phyloP scores from a whole-genome alignment of 2,329 filamentous ascomycete species.

The Fusarium globosum region DNA sequence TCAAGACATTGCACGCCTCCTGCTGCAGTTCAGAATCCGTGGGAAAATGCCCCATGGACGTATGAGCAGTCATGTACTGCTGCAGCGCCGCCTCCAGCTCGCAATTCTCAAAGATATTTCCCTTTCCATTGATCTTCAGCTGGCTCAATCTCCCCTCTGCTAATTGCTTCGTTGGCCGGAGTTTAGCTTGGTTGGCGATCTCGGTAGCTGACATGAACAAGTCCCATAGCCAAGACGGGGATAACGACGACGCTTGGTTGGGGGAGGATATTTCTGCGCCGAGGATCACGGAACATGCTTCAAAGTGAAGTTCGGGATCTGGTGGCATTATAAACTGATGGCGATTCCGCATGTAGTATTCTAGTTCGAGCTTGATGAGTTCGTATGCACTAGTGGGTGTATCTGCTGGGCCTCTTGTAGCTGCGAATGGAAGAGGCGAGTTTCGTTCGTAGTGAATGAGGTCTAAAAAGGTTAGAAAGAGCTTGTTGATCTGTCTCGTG shows the following conservation, averaged over 20 bases:
- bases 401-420: conserved; percentile 34
- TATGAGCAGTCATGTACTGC: conserved; percentile 25
- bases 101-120: conserved; percentile 36
- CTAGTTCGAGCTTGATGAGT: conserved; percentile 31
- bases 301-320: conserved; percentile 31
- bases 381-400: conserved; percentile 38
- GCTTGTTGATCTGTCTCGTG: fast-evolving
- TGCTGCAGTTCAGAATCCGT: conserved; percentile 34
- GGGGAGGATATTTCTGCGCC: conserved; percentile 28
- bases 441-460: conserved; percentile 39
- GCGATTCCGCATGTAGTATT: conserved; percentile 32
- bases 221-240: conserved; percentile 32
- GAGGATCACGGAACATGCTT: conserved; percentile 30
- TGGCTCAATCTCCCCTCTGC: conserved; percentile 27
- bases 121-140: conserved; percentile 34
- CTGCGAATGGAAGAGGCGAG: conserved; percentile 31
- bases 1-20: conserved; percentile 25
- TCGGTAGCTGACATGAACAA: conserved; percentile 34
- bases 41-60: conserved; percentile 18
- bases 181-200: conserved; percentile 27
- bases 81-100: conserved; percentile 28
- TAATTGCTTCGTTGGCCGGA: conserved; percentile 26
- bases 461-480: conserved; percentile 14
- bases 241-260: conserved; percentile 17
- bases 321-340: conserved; percentile 20